Evolutionary conservation across 306 rosid genomes (phyloP).

Genomic region (Cucumis hystrix): DNA sequence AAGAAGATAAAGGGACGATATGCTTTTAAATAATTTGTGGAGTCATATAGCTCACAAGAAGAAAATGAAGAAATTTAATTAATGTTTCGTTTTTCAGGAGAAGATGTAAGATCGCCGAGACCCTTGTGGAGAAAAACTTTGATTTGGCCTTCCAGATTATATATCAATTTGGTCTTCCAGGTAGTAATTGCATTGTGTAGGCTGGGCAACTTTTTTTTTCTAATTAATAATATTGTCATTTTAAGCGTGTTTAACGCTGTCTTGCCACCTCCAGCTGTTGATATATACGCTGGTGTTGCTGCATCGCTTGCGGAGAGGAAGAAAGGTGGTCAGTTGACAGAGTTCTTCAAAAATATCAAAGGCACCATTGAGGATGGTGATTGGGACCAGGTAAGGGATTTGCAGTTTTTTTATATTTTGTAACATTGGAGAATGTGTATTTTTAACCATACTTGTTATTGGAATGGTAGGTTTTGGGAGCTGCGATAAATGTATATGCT

Average conservation of each 20-base stretch:
- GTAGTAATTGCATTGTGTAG: constrained; percentile 25
- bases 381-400: constrained; percentile 79
- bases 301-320: constrained; percentile 95
- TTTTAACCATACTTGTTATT: neutral
- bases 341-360: constrained; percentile 78
- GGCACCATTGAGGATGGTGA: constrained; percentile 93
- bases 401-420: neutral
- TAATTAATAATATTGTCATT: neutral
- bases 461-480: constrained; percentile 68
- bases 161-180: constrained; percentile 87
- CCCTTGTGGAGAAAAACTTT: constrained; percentile 90
- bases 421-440: neutral
- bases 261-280: constrained; percentile 55
- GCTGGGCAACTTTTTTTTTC: neutral
- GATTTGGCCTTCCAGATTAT: constrained; percentile 92
- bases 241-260: constrained; percentile 4
- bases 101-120: constrained; percentile 83
- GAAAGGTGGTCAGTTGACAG: constrained; percentile 83
- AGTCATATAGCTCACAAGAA: constrained; percentile 7
- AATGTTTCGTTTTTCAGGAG: constrained; percentile 42
- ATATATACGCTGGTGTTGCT: constrained; percentile 93
- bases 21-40: neutral
- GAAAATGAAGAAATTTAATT: constrained; percentile 10
- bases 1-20: neutral
- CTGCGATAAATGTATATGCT: constrained; percentile 93